Conservation (phyloP, 768 basidiomycete species). For the Calocera viscosa region DNA sequence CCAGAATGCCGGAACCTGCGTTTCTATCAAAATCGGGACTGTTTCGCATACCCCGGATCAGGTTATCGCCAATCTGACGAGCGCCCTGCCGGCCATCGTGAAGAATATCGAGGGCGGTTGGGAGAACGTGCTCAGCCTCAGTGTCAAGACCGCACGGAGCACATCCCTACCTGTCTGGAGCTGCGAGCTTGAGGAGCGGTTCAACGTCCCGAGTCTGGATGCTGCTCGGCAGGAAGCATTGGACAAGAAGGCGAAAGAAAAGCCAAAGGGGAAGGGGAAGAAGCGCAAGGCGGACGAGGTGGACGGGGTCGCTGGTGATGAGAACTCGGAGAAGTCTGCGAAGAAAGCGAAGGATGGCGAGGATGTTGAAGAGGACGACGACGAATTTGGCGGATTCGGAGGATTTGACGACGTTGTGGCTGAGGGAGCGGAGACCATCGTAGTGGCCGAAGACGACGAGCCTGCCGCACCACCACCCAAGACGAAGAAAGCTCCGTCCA, state of each 20-base stretch:
- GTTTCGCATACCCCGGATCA: conserved; percentile 62
- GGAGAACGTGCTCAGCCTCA: conserved; percentile 80
- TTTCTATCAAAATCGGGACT: conserved; percentile 70
- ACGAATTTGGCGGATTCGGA: neutral
- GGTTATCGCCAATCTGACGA: conserved; percentile 62
- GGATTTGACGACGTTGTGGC: neutral
- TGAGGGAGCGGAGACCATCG: neutral
- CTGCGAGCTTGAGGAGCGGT: conserved; percentile 41
- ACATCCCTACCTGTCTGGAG: conserved; percentile 85
- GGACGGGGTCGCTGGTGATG: conserved; percentile 10
- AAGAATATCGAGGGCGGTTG: conserved; percentile 64
- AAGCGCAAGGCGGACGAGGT: conserved; percentile 13
- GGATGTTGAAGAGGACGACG: neutral
- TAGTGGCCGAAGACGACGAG: neutral
- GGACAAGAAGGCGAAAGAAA: neutral
- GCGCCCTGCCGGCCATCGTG: conserved; percentile 63
- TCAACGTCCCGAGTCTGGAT: conserved; percentile 6
- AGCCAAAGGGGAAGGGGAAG: conserved; percentile 10
- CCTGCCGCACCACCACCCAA: neutral
- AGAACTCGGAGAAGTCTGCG: conserved; percentile 3
- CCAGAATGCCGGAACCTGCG: conserved; percentile 85
- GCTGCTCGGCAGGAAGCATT: neutral
- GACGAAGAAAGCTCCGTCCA: neutral
- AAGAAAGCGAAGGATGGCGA: conserved; percentile 16
- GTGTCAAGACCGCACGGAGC: conserved; percentile 81